Percentiles rank a stretch among this genome's conserved stretches.
phyloP scores from a whole-genome alignment of 73 alveolate species.

The Blepharisma stoltei region DNA sequence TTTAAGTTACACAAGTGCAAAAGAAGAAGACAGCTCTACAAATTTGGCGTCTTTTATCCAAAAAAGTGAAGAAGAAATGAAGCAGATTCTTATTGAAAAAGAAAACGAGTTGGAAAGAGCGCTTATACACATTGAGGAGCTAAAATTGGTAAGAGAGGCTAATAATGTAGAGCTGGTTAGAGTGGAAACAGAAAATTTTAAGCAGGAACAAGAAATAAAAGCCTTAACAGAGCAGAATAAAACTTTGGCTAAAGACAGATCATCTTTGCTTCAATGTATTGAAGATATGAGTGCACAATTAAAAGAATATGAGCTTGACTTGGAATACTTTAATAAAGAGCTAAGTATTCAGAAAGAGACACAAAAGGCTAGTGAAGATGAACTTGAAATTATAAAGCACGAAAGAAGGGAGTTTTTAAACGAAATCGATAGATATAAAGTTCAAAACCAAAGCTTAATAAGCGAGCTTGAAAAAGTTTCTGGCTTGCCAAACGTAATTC shows the following conservation, averaged over 20 bases:
- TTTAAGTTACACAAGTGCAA: background rate
- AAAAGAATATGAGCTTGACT: slow-evolving; percentile 8
- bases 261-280: background rate
- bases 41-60: background rate
- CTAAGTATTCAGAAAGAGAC: background rate
- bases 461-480: too few relatives aligned
- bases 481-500: background rate
- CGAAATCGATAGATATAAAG: too few relatives aligned
- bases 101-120: background rate
- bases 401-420: too few relatives aligned
- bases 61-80: background rate
- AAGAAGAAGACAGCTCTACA: background rate
- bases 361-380: background rate
- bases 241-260: background rate
- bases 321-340: background rate
- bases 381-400: too few relatives aligned
- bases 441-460: too few relatives aligned
- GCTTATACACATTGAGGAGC: background rate
- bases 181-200: slow-evolving; percentile 2
- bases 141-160: background rate
- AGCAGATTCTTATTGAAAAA: background rate
- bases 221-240: background rate
- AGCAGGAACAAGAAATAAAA: background rate
- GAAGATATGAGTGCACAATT: slow-evolving; percentile 21
- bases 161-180: slow-evolving; percentile 14